Evolutionary conservation across 2,329 filamentous ascomycete genomes (phyloP).

Genomic region (Xylariaceae sp.): DNA sequence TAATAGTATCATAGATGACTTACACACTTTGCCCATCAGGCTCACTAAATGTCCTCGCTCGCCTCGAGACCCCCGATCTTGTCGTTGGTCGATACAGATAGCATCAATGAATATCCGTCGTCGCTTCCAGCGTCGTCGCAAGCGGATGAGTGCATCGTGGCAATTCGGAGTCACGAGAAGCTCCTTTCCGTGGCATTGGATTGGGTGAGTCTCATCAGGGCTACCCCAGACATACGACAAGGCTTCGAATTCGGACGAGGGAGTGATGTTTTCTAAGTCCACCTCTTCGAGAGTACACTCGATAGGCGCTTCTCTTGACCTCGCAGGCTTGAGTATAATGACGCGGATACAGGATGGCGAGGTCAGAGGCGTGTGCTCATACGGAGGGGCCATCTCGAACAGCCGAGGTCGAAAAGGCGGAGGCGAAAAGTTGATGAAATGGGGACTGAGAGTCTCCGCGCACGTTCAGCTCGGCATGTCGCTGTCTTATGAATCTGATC

Average conservation of each 20-base stretch:
- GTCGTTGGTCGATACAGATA: slow-evolving; percentile 9
- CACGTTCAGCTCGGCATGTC: too few relatives aligned
- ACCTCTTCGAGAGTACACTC: slow-evolving; percentile 4
- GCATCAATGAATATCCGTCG: slow-evolving; percentile 8
- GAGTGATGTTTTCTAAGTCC: slow-evolving; percentile 1
- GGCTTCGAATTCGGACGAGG: slow-evolving; percentile 6
- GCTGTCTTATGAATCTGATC: too few relatives aligned
- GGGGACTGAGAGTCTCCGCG: too few relatives aligned
- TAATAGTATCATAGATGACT: background rate
- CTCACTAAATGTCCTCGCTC: slow-evolving; percentile 1
- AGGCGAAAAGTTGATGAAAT: background rate
- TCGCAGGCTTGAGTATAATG: background rate
- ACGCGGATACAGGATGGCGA: slow-evolving; percentile 1
- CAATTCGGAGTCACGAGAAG: slow-evolving; percentile 8
- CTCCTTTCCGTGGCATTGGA: slow-evolving; percentile 2
- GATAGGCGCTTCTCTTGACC: background rate
- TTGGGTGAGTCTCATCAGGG: background rate
- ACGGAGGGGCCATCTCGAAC: background rate
- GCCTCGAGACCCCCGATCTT: background rate
- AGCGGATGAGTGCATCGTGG: background rate
- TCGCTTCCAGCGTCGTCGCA: background rate
- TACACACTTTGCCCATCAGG: slow-evolving; percentile 2
- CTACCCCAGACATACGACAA: slow-evolving; percentile 13
- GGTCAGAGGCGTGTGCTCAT: slow-evolving; percentile 2
- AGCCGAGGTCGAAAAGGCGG: background rate